A percentile compares a stretch with the other conserved stretches of the same genome.
phyloP scores from a whole-genome alignment of 257 asterid genomes.

The Fraxinus excelsior region DNA sequence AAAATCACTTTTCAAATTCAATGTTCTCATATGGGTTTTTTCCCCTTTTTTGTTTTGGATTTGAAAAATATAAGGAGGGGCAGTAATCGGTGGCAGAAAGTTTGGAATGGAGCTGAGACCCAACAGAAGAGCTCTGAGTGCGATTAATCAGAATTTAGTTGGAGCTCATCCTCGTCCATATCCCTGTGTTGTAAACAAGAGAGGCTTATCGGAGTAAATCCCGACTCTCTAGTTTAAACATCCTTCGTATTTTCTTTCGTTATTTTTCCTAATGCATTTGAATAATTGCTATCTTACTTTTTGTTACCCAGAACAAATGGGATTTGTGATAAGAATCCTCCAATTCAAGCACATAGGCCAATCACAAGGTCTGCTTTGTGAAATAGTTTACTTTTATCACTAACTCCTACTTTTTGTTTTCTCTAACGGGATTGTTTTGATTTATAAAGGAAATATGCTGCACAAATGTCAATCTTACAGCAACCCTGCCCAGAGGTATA shows the following conservation, averaged over 20 bases:
- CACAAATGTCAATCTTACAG: conserved; percentile 64
- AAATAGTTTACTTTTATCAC: neutral
- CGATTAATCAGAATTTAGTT: conserved; percentile 58
- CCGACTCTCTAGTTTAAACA: conserved; percentile 21
- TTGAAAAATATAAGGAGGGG: conserved; percentile 48
- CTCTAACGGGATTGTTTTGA: conserved; percentile 22
- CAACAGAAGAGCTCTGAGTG: conserved; percentile 63
- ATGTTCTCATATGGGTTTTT: neutral
- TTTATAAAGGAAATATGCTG: conserved; percentile 64
- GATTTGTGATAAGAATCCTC: conserved; percentile 46
- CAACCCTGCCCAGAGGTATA: conserved; percentile 47
- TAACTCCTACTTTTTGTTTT: neutral
- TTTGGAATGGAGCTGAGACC: conserved; percentile 64
- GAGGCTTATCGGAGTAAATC: conserved; percentile 69
- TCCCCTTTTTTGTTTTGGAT: neutral
- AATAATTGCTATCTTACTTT: neutral
- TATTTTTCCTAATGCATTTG: neutral
- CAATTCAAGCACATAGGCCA: conserved; percentile 57
- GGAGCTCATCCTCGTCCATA: conserved; percentile 41
- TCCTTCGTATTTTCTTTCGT: neutral
- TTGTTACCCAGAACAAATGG: conserved; percentile 55
- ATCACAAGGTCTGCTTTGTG: conserved; percentile 58
- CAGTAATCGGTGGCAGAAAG: conserved; percentile 51
- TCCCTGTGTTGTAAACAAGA: conserved; percentile 57
- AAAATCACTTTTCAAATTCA: conserved; percentile 5